Base-by-base conservation (phyloP, 2,329 filamentous ascomycete species). In the Samsoniella hepiali region DNA sequence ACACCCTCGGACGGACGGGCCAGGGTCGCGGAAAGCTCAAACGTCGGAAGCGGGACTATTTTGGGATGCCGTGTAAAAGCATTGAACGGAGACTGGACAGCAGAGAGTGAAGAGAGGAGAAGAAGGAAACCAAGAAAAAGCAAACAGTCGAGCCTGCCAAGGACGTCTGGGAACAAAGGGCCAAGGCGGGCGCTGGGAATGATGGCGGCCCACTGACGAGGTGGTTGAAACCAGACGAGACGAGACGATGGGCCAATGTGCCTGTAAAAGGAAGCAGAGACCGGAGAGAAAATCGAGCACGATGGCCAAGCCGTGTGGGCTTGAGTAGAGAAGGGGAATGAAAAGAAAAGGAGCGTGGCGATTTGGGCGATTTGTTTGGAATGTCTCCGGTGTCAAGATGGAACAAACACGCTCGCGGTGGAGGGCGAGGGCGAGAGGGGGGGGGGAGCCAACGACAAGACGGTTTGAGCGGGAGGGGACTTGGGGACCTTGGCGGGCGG, bases 331-430 rank as follows among this genome's bases (percentile, higher is more conserved):
- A 59, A 59, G 58, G 38, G 36, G 47, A 50, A 50, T 44, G 27
- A 44, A 10, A 17, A 22, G 34, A 44, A 60, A 53, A 45, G 44
- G 47, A 53, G 47, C 17, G 58, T 50, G 44, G 44, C 32, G 3
- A 50, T 40, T 50, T 50, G 57, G 57, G 6, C 13, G 29, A 50
- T 50, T 32, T 60, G 58, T 60, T 50, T 60, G 58, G 58, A 60
- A 60, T 60, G 47, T 38, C 44, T 42, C 22, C 45, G 57, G 47
- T 36, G 27, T 59, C 44, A 51, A 51, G 27, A 27, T 42, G 56
- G 56, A 60, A 60, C 49, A 60, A 53, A 53, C 57, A 36, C 40
- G 31, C 29, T 45, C 31, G 44, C 22, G 44, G 27, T 11, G 54
- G 5, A 27, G 27, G 17, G 15, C 32, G 56, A 34, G 31, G n/a